Evolutionary conservation across 768 basidiomycete species (phyloP), one percentile per base, ranked within the genome.

Genomic region (Strobilomyces dryophilus): DNA sequence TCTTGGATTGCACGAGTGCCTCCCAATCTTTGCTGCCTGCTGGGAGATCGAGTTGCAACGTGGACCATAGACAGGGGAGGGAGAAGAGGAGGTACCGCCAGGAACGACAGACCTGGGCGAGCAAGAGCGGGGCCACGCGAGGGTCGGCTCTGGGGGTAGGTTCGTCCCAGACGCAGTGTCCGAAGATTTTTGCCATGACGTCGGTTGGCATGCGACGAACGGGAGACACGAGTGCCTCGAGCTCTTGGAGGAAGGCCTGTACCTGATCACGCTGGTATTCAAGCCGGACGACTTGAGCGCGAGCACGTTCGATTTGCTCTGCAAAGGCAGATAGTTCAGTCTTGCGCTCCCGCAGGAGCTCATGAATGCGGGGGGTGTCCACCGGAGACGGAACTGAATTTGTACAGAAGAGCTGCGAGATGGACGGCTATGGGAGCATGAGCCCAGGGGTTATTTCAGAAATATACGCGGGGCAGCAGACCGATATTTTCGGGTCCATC

Each of bases 141-240:
- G 66, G 54, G 47, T 59, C 56, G 11, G 49, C 47, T 29, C 15
- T 57, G 4, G 49, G 58, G 14, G 9, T 39, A 15, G 37, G 43
- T 10, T 59, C 45, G 26, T 60, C 64, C 8, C 10, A 51, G 8
- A 60, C 26, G 26, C 55, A 70, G 24, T 58, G 57, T 32, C 66
- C 64, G 39, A 68, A 68, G 27, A 68, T 15, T 8, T 50, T 65
- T 15, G 53, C 51, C 53, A 68, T 67, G 55, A 70, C 57, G 51
- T 68, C 67, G 11, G 57, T 66, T 45, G 67, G 67, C 56, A 70
- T 58, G 49, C 67, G 68, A 31, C 69, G 68, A 6, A 66, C 50
- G 48, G 66, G 68, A 10, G 66, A 66, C 14, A 60, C 11, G 21
- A 68, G 61, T 0, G 68, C 66, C 26, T 66, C 55, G 43, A 68